These are phyloP conservation scores for Kwoniella shivajii DNA, from an alignment of 1,284 basidiomycete genomes.

Conservation along the genomic window DNA sequence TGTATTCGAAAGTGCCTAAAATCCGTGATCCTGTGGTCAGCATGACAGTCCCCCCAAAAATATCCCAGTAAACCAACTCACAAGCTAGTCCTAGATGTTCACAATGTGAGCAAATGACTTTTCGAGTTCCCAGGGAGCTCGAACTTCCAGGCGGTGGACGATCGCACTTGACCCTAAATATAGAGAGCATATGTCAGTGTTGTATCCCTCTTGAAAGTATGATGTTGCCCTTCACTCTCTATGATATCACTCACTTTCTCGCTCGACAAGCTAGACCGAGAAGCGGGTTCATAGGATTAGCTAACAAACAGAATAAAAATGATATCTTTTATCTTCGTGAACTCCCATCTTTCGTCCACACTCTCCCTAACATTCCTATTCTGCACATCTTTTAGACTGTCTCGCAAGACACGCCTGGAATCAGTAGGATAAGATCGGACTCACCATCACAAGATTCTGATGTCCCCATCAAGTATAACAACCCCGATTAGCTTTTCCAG, in stretches of 20 bases:
- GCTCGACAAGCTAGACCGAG: slow-evolving; percentile 41
- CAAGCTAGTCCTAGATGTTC: slow-evolving; percentile 76
- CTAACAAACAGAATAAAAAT: background rate
- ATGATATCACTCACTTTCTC: slow-evolving; percentile 43
- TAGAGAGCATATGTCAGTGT: background rate
- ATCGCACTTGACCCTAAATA: slow-evolving; percentile 49
- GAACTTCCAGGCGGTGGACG: slow-evolving; percentile 39
- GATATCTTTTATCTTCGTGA: background rate
- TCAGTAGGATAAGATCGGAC: slow-evolving; percentile 9
- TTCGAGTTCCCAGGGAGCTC: slow-evolving; percentile 16
- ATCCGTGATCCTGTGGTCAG: background rate
- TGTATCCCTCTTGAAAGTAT: background rate
- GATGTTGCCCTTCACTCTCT: slow-evolving; percentile 30
- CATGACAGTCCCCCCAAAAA: background rate
- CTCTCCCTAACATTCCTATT: background rate
- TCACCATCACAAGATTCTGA: slow-evolving; percentile 50
- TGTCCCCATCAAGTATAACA: background rate
- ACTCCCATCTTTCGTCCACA: background rate
- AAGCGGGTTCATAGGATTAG: background rate
- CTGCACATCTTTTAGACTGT: no score
- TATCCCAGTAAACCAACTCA: slow-evolving; percentile 17
- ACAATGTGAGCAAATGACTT: slow-evolving; percentile 62
- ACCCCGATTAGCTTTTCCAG: background rate
- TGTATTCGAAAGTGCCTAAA: slow-evolving; percentile 75
- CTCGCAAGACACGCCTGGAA: background rate